A percentile compares a stretch with the other conserved stretches of the same genome.
These are phyloP conservation scores for Geranium incanum DNA, from an alignment of 441 rosid species.

Conservation along the genomic window DNA sequence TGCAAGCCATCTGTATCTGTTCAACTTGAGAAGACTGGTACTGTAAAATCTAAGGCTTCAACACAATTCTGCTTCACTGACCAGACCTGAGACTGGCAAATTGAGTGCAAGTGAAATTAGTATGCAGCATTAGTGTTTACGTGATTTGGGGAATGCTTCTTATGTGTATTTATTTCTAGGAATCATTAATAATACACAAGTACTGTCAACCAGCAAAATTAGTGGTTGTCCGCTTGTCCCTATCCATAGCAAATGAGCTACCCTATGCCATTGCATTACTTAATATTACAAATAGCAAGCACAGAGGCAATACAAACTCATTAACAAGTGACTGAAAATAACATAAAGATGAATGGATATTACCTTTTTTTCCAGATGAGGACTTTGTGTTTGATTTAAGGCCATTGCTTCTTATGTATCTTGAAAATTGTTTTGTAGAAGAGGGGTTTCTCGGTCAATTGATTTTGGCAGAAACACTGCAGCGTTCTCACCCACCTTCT, in stretches of 20 bases:
- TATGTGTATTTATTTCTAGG: no score
- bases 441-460: constrained; percentile 30
- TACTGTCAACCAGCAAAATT: neutral
- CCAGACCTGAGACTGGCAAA: neutral
- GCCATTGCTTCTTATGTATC: constrained; percentile 20
- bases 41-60: neutral
- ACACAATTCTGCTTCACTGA: neutral
- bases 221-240: neutral
- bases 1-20: constrained; percentile 1
- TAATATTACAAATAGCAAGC: neutral
- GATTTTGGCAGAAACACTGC: constrained; percentile 18
- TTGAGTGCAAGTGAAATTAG: neutral
- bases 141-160: neutral
- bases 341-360: constrained; percentile 10
- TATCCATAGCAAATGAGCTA: neutral
- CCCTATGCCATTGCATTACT: neutral
- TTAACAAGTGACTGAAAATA: neutral
- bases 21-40: constrained; percentile 2
- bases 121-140: neutral
- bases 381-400: constrained; percentile 15
- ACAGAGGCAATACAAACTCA: neutral
- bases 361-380: constrained; percentile 21
- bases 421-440: constrained; percentile 31
- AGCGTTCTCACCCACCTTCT: constrained; percentile 19
- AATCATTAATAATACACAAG: no score